A percentile compares a stretch with the other conserved stretches of the same genome.
Evolutionary conservation across 805 yeast genomes (phyloP).

Genomic region (Kodamaea leandrae): DNA sequence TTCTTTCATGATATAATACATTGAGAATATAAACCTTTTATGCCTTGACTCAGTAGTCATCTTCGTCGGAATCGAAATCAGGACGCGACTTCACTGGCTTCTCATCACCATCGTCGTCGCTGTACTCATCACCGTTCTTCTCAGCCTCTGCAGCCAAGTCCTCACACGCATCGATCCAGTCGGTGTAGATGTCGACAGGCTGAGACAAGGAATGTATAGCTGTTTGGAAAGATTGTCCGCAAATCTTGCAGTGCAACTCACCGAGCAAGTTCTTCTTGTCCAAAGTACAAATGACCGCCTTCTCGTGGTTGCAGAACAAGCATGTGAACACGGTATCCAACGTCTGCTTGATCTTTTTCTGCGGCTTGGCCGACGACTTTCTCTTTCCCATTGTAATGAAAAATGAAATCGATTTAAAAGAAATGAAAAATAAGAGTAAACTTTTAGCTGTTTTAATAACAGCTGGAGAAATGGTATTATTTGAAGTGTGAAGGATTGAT

Average conservation of each 20-base stretch:
- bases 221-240: slow-evolving; percentile 92
- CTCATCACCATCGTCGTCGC: slow-evolving; percentile 36
- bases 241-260: slow-evolving; percentile 80
- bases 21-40: too few species aligned
- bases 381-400: slow-evolving; percentile 60
- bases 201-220: slow-evolving; percentile 80
- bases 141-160: slow-evolving; percentile 71
- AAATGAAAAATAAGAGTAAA: not conserved
- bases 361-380: slow-evolving; percentile 82
- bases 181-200: slow-evolving; percentile 93
- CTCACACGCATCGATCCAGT: slow-evolving; percentile 97
- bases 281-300: slow-evolving; percentile 80
- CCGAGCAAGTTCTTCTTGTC: slow-evolving; percentile 88
- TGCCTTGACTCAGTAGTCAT: slow-evolving; percentile 6
- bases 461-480: too few species aligned
- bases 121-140: slow-evolving; percentile 25
- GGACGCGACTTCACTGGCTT: slow-evolving; percentile 1
- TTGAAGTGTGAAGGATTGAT: too few species aligned
- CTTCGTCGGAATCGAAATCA: slow-evolving; percentile 8
- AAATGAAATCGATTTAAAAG: not conserved
- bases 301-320: slow-evolving; percentile 93
- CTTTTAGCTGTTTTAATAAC: too few species aligned
- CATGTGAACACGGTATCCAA: slow-evolving; percentile 85
- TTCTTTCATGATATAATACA: too few species aligned
- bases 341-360: slow-evolving; percentile 69